Evolutionary conservation across 352 stramenopile genomes (phyloP), one percentile per base, ranked within the genome.

Genomic region (Hyaloperonospora arabidopsidis): DNA sequence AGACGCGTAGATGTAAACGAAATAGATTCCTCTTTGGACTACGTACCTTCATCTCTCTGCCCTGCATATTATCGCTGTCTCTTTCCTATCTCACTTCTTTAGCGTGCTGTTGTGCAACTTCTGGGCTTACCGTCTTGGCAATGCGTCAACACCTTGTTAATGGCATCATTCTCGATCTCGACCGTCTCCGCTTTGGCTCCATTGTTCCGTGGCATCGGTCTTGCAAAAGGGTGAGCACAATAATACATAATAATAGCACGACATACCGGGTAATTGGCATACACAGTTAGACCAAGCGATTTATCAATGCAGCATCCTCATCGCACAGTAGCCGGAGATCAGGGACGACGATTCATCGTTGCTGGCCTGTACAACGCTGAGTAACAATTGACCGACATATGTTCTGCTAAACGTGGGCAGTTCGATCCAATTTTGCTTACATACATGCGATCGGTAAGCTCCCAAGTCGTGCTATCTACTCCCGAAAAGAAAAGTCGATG

Each of bases 401-500:
- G 14, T 41, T 41, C 28, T 44, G 35, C 36, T 58, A 49, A 52
- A 19, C 32, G 45, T 18, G 35, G 43, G 53, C 15, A 36, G 40
- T 52, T 48, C 11, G 17, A 32, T 39, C 38, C 56, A 58, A 57
- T 61, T 22, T 52, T 60, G 46, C 49, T 32, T 8, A 32, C 8
- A 8, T 32, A 32, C 8, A 8, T 32, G 4, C 8, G 25, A 55
- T 34, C 23, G 36, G 45, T 22, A 38, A n/a, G 38, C 35, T 36
- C 14, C 5, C 15, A 50, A 40, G 25, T 54, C 11, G 34, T 23
- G 23, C 39, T 22, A 64, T 54, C 52, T 72, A 73, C 61, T 79
- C 54, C 35, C 82, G 78, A 46, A 93, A 70, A 18, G 83, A 93
- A 68, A 89, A 93, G 52, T 93, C 83, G 63, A 70, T 81, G 67